Evolutionary conservation across 768 basidiomycete genomes (phyloP), one percentile per base, ranked within the genome.

Genomic region (Tylopilus subfusipes): DNA sequence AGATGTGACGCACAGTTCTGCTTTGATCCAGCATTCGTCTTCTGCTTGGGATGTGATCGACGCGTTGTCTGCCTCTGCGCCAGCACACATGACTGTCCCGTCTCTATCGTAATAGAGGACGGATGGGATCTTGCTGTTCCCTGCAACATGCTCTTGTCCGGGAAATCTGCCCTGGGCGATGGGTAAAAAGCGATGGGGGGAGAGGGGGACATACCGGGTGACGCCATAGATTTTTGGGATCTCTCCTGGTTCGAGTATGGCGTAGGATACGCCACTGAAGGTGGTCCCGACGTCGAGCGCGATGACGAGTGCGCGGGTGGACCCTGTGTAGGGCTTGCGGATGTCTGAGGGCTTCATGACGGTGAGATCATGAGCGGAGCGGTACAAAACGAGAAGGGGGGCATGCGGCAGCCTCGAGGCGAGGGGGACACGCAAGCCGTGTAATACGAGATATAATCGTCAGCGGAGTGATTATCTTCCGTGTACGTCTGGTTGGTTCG

Each of bases 201-300:
- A 49, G 34, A 38, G 19, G 12, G 22, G 54, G 22, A 56, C 77
- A 25, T 57, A 88, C 88, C 88, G 77, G 54, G 89, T 90, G 50
- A 91, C 86, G 34, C 88, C 87, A 58, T 87, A 78, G 21, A 91
- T 90, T 66, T 88, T 87, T 5, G 89, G 88, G 16, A 90, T 80
- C 65, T 90, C 86, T 9, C 84, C 84, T 12, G 89, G 89, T 60
- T 90, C 87, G 31, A 91, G 81, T 54, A 91, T 87, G 2, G 88
- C 86, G 68, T 91, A 91, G 31, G 89, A 91, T 2, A 86, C 89
- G 16, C 89, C 89, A 62, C 85, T 87, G 64, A 90, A 90, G 0
- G 89, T 91, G 1, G 88, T 91, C 24, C 89, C 89, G 58, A 91
- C 81, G 63, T 91, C 89, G 68, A 91, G 81, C 6, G 89, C 88